Evolutionary conservation across 2,329 filamentous ascomycete genomes (phyloP).

Genomic region (Pochonia chlamydosporia): DNA sequence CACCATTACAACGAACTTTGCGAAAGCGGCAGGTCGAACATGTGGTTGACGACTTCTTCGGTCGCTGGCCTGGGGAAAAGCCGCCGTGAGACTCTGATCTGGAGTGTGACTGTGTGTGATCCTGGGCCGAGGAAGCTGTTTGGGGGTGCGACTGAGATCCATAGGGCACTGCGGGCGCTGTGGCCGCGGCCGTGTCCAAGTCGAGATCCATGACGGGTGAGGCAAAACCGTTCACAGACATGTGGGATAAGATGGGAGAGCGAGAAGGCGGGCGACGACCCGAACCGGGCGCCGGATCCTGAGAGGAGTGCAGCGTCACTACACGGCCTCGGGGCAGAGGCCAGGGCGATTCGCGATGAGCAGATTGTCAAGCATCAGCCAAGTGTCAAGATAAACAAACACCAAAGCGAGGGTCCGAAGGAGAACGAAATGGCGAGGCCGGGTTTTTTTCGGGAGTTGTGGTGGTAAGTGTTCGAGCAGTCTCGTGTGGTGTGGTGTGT

Average conservation of each 20-base stretch:
- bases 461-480: too few relatives aligned
- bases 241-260: not conserved
- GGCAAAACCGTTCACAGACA: conserved; percentile 3
- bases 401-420: not conserved
- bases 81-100: not conserved
- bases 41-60: conserved; percentile 40
- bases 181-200: not conserved
- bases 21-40: conserved; percentile 49
- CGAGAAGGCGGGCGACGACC: not conserved
- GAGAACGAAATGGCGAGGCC: not conserved
- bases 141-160: conserved; percentile 1
- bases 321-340: not conserved
- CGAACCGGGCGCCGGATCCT: not conserved
- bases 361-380: not conserved
- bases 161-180: not conserved
- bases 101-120: not conserved
- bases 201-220: conserved; percentile 7
- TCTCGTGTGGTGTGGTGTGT: too few relatives aligned
- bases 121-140: not conserved
- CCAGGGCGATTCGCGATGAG: not conserved
- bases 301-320: not conserved
- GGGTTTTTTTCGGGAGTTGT: not conserved
- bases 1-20: conserved; percentile 54
- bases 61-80: conserved; percentile 23
- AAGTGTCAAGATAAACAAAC: not conserved